Evolutionary conservation across 2,329 filamentous ascomycete genomes (phyloP), one percentile per base, ranked within the genome.

Genomic region (Pseudogymnoascus sp.): DNA sequence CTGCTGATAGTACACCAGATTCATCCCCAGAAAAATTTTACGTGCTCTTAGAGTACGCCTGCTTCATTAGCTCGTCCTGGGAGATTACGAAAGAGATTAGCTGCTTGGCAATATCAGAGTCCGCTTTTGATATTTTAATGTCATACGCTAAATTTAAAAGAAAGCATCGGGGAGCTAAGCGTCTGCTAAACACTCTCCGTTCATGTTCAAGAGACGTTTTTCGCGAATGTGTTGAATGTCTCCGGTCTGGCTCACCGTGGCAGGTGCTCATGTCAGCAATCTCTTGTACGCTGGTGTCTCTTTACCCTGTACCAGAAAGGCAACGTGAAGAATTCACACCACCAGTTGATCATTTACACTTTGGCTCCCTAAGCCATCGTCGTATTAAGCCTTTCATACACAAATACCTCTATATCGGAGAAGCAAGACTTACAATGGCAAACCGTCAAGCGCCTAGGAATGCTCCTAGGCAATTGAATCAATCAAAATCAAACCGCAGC

Each of bases 31-130:
- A 35, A 12, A 37, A 61, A 16, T 65, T 65, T 62, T 63, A 65
- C 59, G 62, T 63, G 26, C 31, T 65, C 41, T 60, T 62, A 37
- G 63, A 64, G 60, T 62, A 40, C 37, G 60, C 59, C 31, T 62
- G 6, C 37, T 64, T 62, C 37, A 64, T 64, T 33, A 64, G 53
- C 60, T 62, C 35, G 6, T 59, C 50, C 43, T 64, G 63, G 63
- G 62, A 46, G 26, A 64, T 64, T 37, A 28, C 62, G 56, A 35
- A 35, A 61, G 62, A 63, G 60, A 35, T 63, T 50, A 61, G 50
- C 24, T 63, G 60, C 53, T 33, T 63, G 56, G 62, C 62, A 35
- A 50, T 63, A 37, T 60, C 62, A 61, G 60, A 63, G 53, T 40
- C 16, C 50, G 62, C 62, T 50, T 61, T 63, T 28, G 62, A 63